phyloP scores from a whole-genome alignment of 1,284 basidiomycete species.

The Puccinia coronata region DNA sequence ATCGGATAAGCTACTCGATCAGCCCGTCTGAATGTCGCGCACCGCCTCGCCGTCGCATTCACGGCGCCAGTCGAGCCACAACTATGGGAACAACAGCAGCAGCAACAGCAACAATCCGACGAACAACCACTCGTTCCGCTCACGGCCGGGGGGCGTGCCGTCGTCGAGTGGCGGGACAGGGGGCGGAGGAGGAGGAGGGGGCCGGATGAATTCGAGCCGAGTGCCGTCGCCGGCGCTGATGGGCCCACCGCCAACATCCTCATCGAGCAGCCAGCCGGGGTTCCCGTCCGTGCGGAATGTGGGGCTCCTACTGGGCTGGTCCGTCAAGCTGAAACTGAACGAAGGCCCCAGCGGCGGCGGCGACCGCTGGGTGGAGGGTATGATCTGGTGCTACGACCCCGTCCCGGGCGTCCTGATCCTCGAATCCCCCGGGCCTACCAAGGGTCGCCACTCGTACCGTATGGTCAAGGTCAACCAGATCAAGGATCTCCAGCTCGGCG shows the following conservation, averaged over 20 bases:
- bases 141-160: constrained; percentile 35
- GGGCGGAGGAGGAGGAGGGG: constrained; percentile 38
- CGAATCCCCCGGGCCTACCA: constrained; percentile 8
- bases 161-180: constrained; percentile 39
- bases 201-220: constrained; percentile 32
- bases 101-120: no score
- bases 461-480: constrained; percentile 49
- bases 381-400: constrained; percentile 49
- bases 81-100: constrained; percentile 39
- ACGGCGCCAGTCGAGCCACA: constrained; percentile 37
- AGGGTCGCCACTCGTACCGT: constrained; percentile 28
- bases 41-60: constrained; percentile 47
- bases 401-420: constrained; percentile 39
- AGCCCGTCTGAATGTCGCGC: constrained; percentile 26
- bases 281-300: constrained; percentile 20
- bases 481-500: constrained; percentile 37
- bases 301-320: constrained; percentile 32
- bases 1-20: background rate
- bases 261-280: background rate
- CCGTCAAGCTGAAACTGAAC: constrained; percentile 44
- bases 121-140: constrained; percentile 41
- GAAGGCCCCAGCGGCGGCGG: background rate
- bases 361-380: constrained; percentile 40
- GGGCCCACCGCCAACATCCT: constrained; percentile 12
- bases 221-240: constrained; percentile 27